Base-by-base conservation (phyloP, 495 filamentous ascomycete genomes). In the Xylaria curta region DNA sequence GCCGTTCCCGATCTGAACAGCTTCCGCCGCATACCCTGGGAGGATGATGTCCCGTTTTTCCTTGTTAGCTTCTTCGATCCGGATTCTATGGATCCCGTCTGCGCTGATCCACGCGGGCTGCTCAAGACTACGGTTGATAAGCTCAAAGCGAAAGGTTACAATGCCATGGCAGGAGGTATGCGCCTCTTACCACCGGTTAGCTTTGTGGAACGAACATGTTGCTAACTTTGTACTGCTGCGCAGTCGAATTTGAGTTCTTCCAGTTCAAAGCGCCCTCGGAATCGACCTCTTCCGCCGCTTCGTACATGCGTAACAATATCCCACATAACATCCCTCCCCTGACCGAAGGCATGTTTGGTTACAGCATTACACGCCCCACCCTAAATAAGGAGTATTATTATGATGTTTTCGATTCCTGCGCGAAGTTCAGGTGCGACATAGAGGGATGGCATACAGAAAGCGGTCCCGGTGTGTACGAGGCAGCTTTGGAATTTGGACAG, bases 391-490 rank as follows among this genome's bases (percentile, higher is more conserved):
- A 95, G 24, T 99, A 96, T 78, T 99, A 93, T 76, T 97, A 99
- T 76, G 91, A 91, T 33, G 89, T 98, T 33, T 98, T 93, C 79
- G 89, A 97, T 71, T 87, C 91, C 0, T 97, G 95, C 81, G 87
- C 88, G 70, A 84, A 89, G 44, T 98, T 99, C 81, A 85, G 88
- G 44, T 95, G 94, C 78, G 86, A 89, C 72, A 91, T 98, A 26
- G 96, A 99, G 78, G 94, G 96, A 13, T 99, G 96, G 96, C 96
- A 99, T 81, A 98, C 96, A 10, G 96, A 99, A 82, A 94, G 90
- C 75, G 96, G 96, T 8, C 96, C 96, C 12, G 96, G 96, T 28
- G 96, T 99, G 3, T 98, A 92, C 80, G 96, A 99, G 83, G 96
- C 96, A 42, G 96, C 96, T 46, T 85, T 99, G 38, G 91, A 96